Conservation (phyloP, 495 filamentous ascomycete species). For the Penicillium verhagenii region DNA sequence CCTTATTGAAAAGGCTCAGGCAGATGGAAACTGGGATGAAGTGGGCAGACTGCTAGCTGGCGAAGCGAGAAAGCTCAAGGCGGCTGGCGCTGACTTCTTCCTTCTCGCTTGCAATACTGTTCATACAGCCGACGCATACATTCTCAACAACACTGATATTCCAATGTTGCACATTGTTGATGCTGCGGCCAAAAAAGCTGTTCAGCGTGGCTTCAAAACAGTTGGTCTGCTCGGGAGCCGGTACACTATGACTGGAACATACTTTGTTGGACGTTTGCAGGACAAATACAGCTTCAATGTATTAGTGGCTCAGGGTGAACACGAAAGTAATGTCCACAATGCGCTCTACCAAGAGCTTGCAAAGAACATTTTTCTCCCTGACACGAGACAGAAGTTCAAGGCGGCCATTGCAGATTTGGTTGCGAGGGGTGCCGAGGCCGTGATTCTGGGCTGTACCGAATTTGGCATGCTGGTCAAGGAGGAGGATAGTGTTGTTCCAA, state of each 20-base stretch:
- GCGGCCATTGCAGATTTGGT: conserved; percentile 8
- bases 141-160: conserved; percentile 5
- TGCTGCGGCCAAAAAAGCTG: conserved; percentile 7
- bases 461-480: conserved; percentile 13
- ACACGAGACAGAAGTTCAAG: conserved; percentile 5
- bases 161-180: conserved; percentile 22
- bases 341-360: conserved; percentile 1
- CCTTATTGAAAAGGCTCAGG: conserved; percentile 6
- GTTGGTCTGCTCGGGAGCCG: conserved; percentile 15
- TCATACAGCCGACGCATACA: neutral
- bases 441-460: conserved; percentile 24
- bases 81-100: conserved; percentile 14
- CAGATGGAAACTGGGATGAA: conserved; percentile 14
- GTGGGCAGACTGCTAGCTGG: neutral
- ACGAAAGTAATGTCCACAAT: neutral
- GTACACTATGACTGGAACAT: conserved; percentile 12
- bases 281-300: neutral
- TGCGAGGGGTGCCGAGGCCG: conserved; percentile 7
- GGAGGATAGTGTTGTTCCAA: conserved; percentile 11
- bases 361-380: conserved; percentile 7
- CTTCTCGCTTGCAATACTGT: conserved; percentile 19
- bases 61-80: conserved; percentile 3
- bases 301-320: neutral
- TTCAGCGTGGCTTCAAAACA: conserved; percentile 5
- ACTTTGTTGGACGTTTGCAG: neutral